These are phyloP conservation scores for Macaranga tanarius DNA, from an alignment of 441 rosid genomes.

Conservation along the genomic window DNA sequence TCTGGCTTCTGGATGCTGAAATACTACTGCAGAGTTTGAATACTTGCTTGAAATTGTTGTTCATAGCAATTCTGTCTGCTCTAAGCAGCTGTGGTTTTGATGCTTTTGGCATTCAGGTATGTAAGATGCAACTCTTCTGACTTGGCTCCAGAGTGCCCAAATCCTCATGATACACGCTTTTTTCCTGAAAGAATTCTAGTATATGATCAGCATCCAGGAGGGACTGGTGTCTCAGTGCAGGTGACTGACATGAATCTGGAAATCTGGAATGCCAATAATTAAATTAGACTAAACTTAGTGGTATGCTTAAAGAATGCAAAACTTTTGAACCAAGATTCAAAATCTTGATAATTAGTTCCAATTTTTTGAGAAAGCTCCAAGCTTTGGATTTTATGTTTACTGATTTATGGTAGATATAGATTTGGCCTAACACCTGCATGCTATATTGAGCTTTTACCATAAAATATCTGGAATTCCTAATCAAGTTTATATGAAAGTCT, in stretches of 20 bases:
- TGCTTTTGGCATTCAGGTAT: constrained; percentile 45
- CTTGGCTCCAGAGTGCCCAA: constrained; percentile 94
- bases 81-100: not conserved
- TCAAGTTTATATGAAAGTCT: not conserved
- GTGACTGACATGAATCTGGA: constrained; percentile 32
- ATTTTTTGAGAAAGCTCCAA: not conserved
- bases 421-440: not conserved
- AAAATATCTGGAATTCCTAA: constrained; percentile 1
- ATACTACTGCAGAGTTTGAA: not conserved
- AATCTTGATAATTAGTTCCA: not conserved
- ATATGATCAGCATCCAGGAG: constrained; percentile 92
- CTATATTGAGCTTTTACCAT: not conserved
- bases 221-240: constrained; percentile 85
- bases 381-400: not conserved
- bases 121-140: constrained; percentile 81
- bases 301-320: not conserved
- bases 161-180: constrained; percentile 57
- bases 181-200: constrained; percentile 73
- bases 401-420: not conserved
- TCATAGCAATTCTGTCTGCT: not conserved
- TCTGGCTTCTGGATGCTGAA: too few relatives aligned
- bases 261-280: not conserved
- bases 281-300: not conserved
- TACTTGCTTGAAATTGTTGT: not conserved
- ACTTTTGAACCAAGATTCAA: not conserved